Conservation (phyloP, 495 filamentous ascomycete species). For the Penicillium ochrochloron region DNA sequence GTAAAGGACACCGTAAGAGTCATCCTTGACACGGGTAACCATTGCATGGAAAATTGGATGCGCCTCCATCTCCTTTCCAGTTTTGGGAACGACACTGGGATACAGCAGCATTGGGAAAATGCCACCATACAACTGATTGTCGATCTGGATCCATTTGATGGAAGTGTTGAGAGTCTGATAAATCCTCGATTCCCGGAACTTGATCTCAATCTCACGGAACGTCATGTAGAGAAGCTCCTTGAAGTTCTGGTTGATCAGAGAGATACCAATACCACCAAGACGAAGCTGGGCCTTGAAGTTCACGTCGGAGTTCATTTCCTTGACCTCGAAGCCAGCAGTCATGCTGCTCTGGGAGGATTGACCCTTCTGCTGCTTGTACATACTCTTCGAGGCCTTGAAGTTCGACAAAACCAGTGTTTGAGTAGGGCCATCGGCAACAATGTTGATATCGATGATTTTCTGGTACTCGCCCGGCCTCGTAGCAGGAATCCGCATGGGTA, state of each 20-base stretch:
- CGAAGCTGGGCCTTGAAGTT: constrained; percentile 87
- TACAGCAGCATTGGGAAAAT: constrained; percentile 98
- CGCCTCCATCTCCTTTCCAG: constrained; percentile 93
- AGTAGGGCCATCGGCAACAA: constrained; percentile 90
- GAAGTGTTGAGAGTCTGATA: constrained; percentile 89
- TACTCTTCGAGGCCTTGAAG: constrained; percentile 88
- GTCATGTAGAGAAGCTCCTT: constrained; percentile 94
- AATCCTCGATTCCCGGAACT: constrained; percentile 86
- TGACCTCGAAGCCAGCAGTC: constrained; percentile 83
- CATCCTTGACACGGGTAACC: constrained; percentile 94
- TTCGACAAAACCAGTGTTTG: constrained; percentile 95
- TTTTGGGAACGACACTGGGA: constrained; percentile 98
- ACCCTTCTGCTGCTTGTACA: constrained; percentile 81
- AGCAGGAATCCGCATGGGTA: constrained; percentile 82
- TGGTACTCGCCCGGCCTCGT: constrained; percentile 58
- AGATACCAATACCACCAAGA: constrained; percentile 90
- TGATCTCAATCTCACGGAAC: constrained; percentile 88
- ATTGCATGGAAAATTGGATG: constrained; percentile 93
- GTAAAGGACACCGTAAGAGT: constrained; percentile 96
- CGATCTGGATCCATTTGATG: constrained; percentile 98
- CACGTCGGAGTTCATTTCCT: constrained; percentile 81
- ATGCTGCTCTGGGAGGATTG: constrained; percentile 62
- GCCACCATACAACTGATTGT: constrained; percentile 97
- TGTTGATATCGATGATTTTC: constrained; percentile 94
- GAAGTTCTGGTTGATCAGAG: constrained; percentile 87